These are phyloP conservation scores for Hyaloraphidium curvatum DNA, from an alignment of 192 early-diverging fungal species.

Conservation along the genomic window DNA sequence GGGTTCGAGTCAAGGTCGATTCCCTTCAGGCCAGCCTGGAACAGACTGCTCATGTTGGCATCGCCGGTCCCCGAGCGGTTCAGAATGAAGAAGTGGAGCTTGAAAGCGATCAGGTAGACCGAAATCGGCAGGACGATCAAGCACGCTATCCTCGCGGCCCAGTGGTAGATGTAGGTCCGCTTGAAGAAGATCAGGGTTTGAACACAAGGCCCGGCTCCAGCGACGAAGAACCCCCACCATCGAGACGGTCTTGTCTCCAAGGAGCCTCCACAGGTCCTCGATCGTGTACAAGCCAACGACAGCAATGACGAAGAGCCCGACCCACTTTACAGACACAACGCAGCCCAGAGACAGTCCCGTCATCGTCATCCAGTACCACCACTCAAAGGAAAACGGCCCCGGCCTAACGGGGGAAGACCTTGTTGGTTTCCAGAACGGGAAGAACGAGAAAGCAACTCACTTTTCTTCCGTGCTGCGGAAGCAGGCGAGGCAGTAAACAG, in stretches of 20 bases:
- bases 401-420: background rate
- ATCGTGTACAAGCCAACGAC: conserved; percentile 80
- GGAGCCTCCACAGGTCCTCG: conserved; percentile 78
- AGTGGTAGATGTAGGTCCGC: conserved; percentile 53
- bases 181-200: conserved; percentile 9
- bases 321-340: conserved; percentile 82
- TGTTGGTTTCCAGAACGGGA: conserved; percentile 10
- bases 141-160: conserved; percentile 56
- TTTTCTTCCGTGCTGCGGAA: conserved; percentile 51
- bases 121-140: conserved; percentile 63
- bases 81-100: conserved; percentile 74
- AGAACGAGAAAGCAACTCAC: conserved; percentile 14
- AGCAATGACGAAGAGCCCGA: conserved; percentile 79
- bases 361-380: conserved; percentile 74
- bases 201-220: background rate
- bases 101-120: conserved; percentile 70
- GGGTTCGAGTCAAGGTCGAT: conserved; percentile 63
- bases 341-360: conserved; percentile 77
- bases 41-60: conserved; percentile 86
- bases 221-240: conserved; percentile 7
- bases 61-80: conserved; percentile 66
- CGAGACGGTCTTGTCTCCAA: conserved; percentile 50
- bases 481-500: conserved; percentile 41
- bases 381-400: conserved; percentile 14
- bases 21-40: conserved; percentile 79